Evolutionary conservation across 768 basidiomycete species (phyloP), one percentile per base, ranked within the genome.

Genomic region (Rhizopogon salebrosus): DNA sequence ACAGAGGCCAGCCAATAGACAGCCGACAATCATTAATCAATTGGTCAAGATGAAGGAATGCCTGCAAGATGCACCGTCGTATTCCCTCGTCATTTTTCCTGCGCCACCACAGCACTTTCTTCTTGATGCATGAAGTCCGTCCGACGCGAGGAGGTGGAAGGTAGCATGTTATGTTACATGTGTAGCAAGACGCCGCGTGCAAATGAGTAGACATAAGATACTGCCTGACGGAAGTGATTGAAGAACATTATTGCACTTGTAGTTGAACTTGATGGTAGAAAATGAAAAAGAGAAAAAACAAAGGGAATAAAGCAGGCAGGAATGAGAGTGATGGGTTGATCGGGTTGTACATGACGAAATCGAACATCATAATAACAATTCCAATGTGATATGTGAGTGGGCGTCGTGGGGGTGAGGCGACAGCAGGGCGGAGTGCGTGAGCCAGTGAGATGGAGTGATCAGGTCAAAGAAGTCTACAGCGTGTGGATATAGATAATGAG

Each of bases 301-400:
- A n/a, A 56, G 60, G 49, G 54, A 59, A 67, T 67, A 55, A 67
- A 62, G 63, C 59, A 58, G 56, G 55, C 41, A 59, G 62, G 60
- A 51, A 57, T 58, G 66, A 60, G 48, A 64, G 62, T 59, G 66
- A 50, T 58, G 64, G 57, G 60, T 54, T 60, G 63, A 51, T 64
- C 59, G 65, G 64, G 63, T 69, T 69, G 69, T 70, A 68, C 69
- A 70, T 50, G 67, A 63, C 63, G 68, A 70, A 65, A 69, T 55
- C 54, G 54, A 66, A 68, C 67, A 68, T 62, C 68, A 58, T 67
- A 70, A 65, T 61, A 69, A 61, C 67, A 70, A 64, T 64, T 65
- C 57, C 57, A 48, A 52, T 51, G 55, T 57, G 56, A 66, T 60
- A 53, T 9, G 39, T 26, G 40, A 51, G 50, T 26, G 13, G 31